Evolutionary conservation across 1,284 basidiomycete genomes (phyloP), one percentile per base, ranked within the genome.

Genomic region (Pseudozyma sp.): DNA sequence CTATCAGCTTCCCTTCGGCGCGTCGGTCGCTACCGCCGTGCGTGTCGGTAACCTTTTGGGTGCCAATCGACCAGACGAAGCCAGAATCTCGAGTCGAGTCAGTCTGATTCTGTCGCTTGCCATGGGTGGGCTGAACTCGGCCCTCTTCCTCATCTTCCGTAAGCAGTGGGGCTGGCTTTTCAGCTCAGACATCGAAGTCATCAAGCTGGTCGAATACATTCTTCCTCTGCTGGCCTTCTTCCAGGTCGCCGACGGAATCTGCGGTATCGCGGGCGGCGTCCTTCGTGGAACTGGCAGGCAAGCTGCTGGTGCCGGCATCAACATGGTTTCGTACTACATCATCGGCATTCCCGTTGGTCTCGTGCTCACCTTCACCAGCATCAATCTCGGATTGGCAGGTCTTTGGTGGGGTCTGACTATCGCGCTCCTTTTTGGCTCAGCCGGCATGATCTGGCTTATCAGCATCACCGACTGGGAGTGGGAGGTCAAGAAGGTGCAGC

Each of bases 1-100:
- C 5, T 96, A 90, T 84, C 94, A 96, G 84, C 91, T 91, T 1
- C 93, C 94, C 0, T 93, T 90, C 65, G 90, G 92, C 0, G 85
- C 96, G 17, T 89, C 90, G 55, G 89, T 94, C 8, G 93, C 94
- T 0, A 87, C 91, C 1, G 91, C 93, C 19, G 93, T 96, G 47
- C 89, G 94, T 89, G 91, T 81, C 24, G 87, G 84, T 61, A 78
- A 55, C 59, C 54, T 65, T 14, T 90, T 94, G 31, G 85, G 85
- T 31, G 84, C 84, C n/a, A 77, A 79, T 11, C 77, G 81, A 34
- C 79, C 85, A 1, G 65, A 76, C 3, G 77, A 78, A 19, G 85
- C 85, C n/a, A 78, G 77, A 34, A 69, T 81, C 31, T 77, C 83
- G 14, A 77, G 81, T 31, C 46, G 78, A 16, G 81, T 81, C 4